Base-by-base conservation (phyloP, 768 basidiomycete species). In the Mycena kentingensis region DNA sequence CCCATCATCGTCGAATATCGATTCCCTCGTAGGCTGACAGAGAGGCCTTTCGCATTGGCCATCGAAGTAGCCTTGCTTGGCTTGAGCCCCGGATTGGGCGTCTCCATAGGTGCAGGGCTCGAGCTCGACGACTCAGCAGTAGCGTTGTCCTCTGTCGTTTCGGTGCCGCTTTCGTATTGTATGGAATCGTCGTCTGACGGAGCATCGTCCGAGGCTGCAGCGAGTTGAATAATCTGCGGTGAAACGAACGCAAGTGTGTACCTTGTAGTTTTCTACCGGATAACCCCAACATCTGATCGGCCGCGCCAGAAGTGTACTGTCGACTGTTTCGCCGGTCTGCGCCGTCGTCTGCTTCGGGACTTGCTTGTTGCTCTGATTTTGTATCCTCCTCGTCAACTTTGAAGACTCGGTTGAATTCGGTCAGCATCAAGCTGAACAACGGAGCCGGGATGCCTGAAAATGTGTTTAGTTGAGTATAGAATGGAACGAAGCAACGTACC, bases 401-500 rank as follows among this genome's bases (percentile, higher is more conserved):
- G 77, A 97, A 97, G 19, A 96, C 93, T 15, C 85, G 82, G 60
- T 91, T 92, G 73, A 95, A 98, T 67, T 97, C 92, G 51, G 84
- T 87, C 26, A 98, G 81, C 85, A 98, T 92, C 57, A 97, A 73
- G 64, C 91, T 93, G 71, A 98, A 95, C 36, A 98, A 90, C 6
- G 93, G 93, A 3, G 96, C 96, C n/a, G 96, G 96, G 61, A 99
- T 97, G 37, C 41, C 41, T 42, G 41, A 24, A 13, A 37, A 7
- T 7, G 19, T 12, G 19, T 11, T 37, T 19, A 37, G 8, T 11
- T 7, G 7, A 37, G n/a, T n/a, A n/a, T n/a, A n/a, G n/a, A n/a
- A n/a, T n/a, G 11, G 36, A 10, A 19, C 36, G 19, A 10, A 10
- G 18, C 10, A n/a, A 42, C 41, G 7, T 42, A 42, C 93, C 94